Evolutionary conservation across 305 asterid species (phyloP).

Genomic region (Fraxinus paxiana): DNA sequence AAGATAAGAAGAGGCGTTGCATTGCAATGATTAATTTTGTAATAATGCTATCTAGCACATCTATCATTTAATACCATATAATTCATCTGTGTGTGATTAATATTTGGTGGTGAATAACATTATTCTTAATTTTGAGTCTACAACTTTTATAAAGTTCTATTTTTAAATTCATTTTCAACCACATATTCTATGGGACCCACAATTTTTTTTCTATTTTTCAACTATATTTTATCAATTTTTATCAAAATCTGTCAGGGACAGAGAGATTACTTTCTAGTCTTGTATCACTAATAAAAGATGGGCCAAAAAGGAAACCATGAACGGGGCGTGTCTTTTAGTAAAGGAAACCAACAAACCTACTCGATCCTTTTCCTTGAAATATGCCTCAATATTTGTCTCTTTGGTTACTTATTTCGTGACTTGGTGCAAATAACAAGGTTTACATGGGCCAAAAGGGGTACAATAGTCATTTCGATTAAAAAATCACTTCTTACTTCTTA

Average conservation of each 20-base stretch:
- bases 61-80: too few relatives aligned
- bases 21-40: background rate
- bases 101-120: background rate
- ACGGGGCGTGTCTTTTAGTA: background rate
- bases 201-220: too few relatives aligned
- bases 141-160: too few relatives aligned
- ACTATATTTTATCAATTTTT: background rate
- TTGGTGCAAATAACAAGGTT: slow-evolving; percentile 23
- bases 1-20: background rate
- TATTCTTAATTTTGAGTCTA: too few relatives aligned
- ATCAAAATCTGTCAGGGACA: background rate
- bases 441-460: background rate
- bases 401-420: slow-evolving; percentile 5
- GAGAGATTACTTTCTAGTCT: too few relatives aligned
- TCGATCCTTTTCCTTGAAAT: slow-evolving; percentile 26
- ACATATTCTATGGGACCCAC: too few relatives aligned
- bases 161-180: too few relatives aligned
- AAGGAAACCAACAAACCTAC: background rate
- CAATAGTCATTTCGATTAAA: background rate
- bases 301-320: too few relatives aligned
- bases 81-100: background rate
- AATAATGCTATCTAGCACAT: background rate
- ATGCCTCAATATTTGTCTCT: slow-evolving; percentile 31
- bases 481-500: background rate
- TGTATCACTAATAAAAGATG: background rate